Evolutionary conservation across 164 flowering plant species (phyloP), one percentile per base, ranked within the genome.

Genomic region (Piper longum): DNA sequence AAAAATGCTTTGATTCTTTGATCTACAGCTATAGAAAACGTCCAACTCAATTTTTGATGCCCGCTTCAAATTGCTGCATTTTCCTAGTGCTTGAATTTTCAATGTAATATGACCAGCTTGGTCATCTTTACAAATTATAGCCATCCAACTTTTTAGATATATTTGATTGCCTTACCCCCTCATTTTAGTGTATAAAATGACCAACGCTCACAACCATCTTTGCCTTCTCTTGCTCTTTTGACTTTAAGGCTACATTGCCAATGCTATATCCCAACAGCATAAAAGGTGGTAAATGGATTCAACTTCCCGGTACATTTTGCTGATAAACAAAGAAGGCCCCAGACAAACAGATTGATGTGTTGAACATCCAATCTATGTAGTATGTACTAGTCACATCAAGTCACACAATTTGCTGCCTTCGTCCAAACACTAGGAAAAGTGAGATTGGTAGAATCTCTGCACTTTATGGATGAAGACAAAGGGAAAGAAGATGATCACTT

Each of bases 391-490:
- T 48, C 52, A 9, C 52, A 48, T 48, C 52, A 48, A 9, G 52
- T 48, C 52, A 48, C 52, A 5, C 52, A 48, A 48, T 48, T 48
- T 48, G 14, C 52, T 48, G 14, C 52, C 14, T 12, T 14, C 52
- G 14, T 9, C 9, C 52, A 48, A 5, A 5, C 48, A 9, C 12
- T 3, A 48, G 14, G 52, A 48, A 9, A 14, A 48, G 52, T 9
- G 14, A 48, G 52, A 48, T 12, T 9, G 52, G 3, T 36, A 57
- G 77, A 74, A 71, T 71, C 74, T 71, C 67, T 42, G 0, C 43
- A 64, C 70, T 71, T 74, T 48, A 65, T 68, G 57, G 51, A 62
- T 62, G 36, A 39, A 51, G 77, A 71, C 77, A 74, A 71, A 57
- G 60, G 54, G 58, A 68, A 74, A 56, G 52, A 48, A 57, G 16